A percentile compares a stretch with the other conserved stretches of the same genome.
Conservation (phyloP, 345 rosid genomes). For the Clausena lansium region DNA sequence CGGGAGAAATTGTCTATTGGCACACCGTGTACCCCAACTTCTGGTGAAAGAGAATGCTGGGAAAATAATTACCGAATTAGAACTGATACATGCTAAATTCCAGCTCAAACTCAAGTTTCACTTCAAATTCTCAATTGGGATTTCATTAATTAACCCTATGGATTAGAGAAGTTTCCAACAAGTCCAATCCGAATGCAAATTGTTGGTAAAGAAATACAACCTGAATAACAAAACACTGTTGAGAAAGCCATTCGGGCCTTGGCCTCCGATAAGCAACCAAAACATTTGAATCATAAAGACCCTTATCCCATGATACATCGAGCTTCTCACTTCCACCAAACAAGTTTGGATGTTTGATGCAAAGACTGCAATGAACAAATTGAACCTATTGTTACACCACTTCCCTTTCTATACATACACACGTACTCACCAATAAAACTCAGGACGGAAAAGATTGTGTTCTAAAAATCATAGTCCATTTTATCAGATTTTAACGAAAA, state of each 20-base stretch:
- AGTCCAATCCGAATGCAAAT: background rate
- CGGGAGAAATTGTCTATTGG: constrained; percentile 83
- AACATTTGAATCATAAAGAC: constrained; percentile 83
- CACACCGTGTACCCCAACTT: constrained; percentile 83
- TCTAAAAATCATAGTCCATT: background rate
- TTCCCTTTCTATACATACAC: background rate
- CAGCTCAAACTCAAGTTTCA: background rate
- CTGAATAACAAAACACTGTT: constrained; percentile 83
- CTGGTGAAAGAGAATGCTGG: constrained; percentile 93
- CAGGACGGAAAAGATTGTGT: background rate
- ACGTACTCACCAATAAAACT: background rate
- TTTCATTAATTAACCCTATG: background rate
- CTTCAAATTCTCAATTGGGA: background rate
- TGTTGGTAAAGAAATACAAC: constrained; percentile 26
- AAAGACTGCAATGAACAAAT: constrained; percentile 57
- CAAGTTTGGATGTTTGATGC: constrained; percentile 89
- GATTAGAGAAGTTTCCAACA: background rate
- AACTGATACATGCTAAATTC: background rate
- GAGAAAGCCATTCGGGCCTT: constrained; percentile 89
- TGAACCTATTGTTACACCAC: constrained; percentile 12
- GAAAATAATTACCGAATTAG: constrained; percentile 16
- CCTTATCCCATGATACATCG: constrained; percentile 92
- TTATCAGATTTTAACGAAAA: background rate
- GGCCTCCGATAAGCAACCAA: constrained; percentile 85
- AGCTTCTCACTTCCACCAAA: constrained; percentile 99